A percentile compares a stretch with the other conserved stretches of the same genome.
phyloP scores from a whole-genome alignment of 2,329 filamentous ascomycete species.

The Davidsoniella eucalypti region DNA sequence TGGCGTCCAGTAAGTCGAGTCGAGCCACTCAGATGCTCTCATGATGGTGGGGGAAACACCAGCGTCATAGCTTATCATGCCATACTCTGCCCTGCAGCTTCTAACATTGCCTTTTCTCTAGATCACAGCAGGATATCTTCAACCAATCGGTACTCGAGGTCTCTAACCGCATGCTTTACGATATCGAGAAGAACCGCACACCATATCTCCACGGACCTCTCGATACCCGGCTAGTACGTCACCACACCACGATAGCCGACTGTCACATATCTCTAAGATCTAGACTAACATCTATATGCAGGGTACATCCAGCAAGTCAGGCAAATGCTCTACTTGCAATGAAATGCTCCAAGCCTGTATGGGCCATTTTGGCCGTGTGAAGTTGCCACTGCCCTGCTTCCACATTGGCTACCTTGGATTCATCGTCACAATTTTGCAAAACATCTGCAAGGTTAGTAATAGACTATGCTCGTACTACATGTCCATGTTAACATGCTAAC shows the following conservation, averaged over 20 bases:
- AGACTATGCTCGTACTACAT: not conserved
- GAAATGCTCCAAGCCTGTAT: conserved; percentile 70
- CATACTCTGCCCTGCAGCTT: no score
- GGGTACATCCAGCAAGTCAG: conserved; percentile 75
- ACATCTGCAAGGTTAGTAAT: conserved; percentile 63
- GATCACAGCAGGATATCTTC: conserved; percentile 84
- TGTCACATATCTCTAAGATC: not conserved
- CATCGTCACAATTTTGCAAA: conserved; percentile 78
- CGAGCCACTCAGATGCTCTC: not conserved
- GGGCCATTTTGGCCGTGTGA: conserved; percentile 89
- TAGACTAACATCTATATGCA: conserved; percentile 16
- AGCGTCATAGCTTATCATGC: no score
- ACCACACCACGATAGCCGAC: not conserved
- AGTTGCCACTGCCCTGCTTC: conserved; percentile 78
- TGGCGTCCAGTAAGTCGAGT: conserved; percentile 58
- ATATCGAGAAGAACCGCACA: conserved; percentile 62
- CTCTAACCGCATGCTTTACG: conserved; percentile 85
- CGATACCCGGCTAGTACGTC: conserved; percentile 55
- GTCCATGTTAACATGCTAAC: not conserved
- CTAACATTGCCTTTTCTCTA: conserved; percentile 19
- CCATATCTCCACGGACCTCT: conserved; percentile 72
- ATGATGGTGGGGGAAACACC: not conserved
- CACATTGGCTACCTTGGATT: conserved; percentile 94
- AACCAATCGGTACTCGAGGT: conserved; percentile 91
- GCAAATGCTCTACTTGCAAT: conserved; percentile 67